phyloP scores from a whole-genome alignment of 2,329 filamentous ascomycete genomes.

The Ophiostoma sp. region DNA sequence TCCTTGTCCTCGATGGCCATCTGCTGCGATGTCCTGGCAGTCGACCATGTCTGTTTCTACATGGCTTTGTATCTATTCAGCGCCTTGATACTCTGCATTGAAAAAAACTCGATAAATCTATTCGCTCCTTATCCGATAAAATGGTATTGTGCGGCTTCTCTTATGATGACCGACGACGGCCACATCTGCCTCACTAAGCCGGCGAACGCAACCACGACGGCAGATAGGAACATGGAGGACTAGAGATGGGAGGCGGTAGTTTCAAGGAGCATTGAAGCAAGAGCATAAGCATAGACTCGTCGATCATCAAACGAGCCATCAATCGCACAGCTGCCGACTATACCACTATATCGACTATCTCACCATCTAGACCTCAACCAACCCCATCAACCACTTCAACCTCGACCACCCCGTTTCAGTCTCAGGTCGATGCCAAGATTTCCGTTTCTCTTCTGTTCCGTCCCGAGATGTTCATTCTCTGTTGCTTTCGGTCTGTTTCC shows the following conservation, averaged over 20 bases:
- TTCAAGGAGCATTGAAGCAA: background rate
- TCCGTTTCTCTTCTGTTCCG: background rate
- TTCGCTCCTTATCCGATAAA: too few species aligned
- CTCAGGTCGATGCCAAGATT: background rate
- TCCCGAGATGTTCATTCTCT: background rate
- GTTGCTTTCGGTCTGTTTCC: too few species aligned
- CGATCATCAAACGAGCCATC: background rate
- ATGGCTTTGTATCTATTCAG: too few species aligned
- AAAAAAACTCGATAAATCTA: too few species aligned
- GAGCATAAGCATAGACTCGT: background rate
- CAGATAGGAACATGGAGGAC: too few species aligned
- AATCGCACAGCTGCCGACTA: background rate
- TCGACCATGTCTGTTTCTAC: too few species aligned
- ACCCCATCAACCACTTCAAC: background rate
- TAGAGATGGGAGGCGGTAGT: too few species aligned
- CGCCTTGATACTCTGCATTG: too few species aligned
- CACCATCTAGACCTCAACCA: background rate
- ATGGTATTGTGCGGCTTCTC: too few species aligned
- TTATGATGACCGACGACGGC: too few species aligned
- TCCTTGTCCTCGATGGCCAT: background rate
- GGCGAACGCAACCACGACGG: too few species aligned
- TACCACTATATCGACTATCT: background rate
- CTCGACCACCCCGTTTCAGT: conserved; percentile 2
- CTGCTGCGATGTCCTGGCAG: background rate
- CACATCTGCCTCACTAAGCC: too few species aligned